Percentiles rank a stretch among this genome's conserved stretches.
Conservation (phyloP, 495 filamentous ascomycete genomes). For the Pseudoneurospora amorphoporcata region DNA sequence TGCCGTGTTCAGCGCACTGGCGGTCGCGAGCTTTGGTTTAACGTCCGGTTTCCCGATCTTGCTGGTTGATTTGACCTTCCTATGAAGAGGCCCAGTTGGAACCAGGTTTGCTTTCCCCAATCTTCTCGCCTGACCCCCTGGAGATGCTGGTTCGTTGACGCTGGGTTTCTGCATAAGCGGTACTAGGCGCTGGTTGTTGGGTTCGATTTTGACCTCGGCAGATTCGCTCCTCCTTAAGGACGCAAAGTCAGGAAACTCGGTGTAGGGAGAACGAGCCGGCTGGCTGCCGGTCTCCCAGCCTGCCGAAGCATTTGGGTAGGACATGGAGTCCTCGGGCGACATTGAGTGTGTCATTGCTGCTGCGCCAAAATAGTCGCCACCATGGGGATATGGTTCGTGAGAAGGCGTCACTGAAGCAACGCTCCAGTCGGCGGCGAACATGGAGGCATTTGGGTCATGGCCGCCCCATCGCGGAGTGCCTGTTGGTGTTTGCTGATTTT, state of each 20-base stretch:
- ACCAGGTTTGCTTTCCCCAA: not conserved
- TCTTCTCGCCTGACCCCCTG: not conserved
- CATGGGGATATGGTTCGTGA: not conserved
- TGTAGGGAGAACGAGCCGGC: not conserved
- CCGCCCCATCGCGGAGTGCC: not conserved
- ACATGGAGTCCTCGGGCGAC: not conserved
- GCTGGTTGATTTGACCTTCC: not conserved
- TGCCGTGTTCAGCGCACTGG: not conserved
- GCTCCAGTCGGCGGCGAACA: not conserved
- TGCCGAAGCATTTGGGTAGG: not conserved
- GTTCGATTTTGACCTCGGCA: not conserved
- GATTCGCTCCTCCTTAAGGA: not conserved
- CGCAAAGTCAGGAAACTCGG: not conserved
- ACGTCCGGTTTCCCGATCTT: not conserved
- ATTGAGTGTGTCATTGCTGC: not conserved
- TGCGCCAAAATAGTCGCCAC: not conserved
- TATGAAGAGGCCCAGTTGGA: not conserved
- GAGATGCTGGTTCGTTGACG: not conserved
- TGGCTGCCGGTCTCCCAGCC: not conserved
- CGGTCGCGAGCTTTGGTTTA: not conserved
- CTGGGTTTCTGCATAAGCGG: not conserved
- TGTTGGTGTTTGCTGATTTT: not conserved
- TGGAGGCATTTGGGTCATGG: not conserved
- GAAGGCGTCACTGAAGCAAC: not conserved
- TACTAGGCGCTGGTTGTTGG: not conserved